Evolutionary conservation across 2,329 filamentous ascomycete genomes (phyloP), one percentile per base, ranked within the genome.

Genomic region (Monilinia laxa): DNA sequence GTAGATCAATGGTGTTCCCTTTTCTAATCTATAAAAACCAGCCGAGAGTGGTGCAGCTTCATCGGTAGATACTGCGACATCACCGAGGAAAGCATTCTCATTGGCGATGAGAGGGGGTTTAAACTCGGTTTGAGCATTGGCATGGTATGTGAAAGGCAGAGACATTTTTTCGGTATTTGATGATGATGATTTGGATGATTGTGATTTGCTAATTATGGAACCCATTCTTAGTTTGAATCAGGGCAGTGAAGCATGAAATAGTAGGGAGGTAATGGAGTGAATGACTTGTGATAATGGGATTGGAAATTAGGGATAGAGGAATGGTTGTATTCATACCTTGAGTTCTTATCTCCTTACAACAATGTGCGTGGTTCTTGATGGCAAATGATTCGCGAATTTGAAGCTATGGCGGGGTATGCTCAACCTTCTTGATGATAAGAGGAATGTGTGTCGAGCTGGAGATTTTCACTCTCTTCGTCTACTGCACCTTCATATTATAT

Each of bases 81-180:
- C 86, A 47, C 85, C 85, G 18, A 88, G 79, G 75, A 80, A 88
- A 23, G 85, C 85, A 72, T 88, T 88, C 68, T 87, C 83, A 74
- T 87, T 87, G 58, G 84, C 85, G 71, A 88, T 86, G 64, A 87
- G 80, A 14, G 85, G 85, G 3, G 83, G 85, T 73, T 86, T 85
- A 78, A 84, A 87, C 52, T 77, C 79, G 10, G 79, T 81, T 75
- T 87, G 85, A 0, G 83, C 84, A 70, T 82, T 79, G 62, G 79
- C 73, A 74, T 81, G 82, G 77, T 87, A 82, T 14, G 66, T 72
- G 71, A 76, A 75, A 58, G 71, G 67, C 11, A 71, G 65, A 52
- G 71, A 66, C 68, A 70, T 72, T 59, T 71, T 75, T 60, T 65
- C 23, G 7, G 64, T 18, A 38, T 67, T 49, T 38, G 55, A 45